A percentile compares a stretch with the other conserved stretches of the same genome.
These are phyloP conservation scores for Sapria himalayana DNA, from an alignment of 345 rosid species.

Conservation along the genomic window DNA sequence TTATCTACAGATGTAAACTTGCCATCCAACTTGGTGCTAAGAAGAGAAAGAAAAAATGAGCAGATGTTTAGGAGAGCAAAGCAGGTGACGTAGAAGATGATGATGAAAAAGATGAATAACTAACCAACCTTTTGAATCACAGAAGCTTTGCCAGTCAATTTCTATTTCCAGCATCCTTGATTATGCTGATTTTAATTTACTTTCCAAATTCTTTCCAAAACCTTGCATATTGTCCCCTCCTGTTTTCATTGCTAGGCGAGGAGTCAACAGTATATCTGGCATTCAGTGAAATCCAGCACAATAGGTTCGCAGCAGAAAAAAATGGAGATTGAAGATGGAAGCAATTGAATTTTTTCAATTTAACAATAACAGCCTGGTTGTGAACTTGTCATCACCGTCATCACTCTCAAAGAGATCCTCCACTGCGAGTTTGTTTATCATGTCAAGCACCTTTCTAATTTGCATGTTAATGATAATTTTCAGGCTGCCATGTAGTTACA, in stretches of 20 bases:
- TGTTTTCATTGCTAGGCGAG: too few species aligned
- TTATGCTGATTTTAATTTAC: slow-evolving; percentile 86
- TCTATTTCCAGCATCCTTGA: slow-evolving; percentile 90
- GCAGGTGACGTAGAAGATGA: neutral
- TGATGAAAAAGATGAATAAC: neutral
- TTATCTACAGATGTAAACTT: slow-evolving; percentile 83
- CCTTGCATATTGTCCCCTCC: too few species aligned
- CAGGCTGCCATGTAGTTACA: slow-evolving; percentile 84
- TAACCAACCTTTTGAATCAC: slow-evolving; percentile 57
- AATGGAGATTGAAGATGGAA: too few species aligned
- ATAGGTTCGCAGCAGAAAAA: too few species aligned
- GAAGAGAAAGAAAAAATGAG: slow-evolving; percentile 4
- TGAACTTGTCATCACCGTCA: too few species aligned
- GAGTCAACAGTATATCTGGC: too few species aligned
- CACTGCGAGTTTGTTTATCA: slow-evolving; percentile 74
- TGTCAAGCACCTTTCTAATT: slow-evolving; percentile 84
- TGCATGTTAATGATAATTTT: slow-evolving; percentile 94
- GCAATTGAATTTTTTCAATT: too few species aligned
- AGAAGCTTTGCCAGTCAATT: slow-evolving; percentile 88
- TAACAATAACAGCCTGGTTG: too few species aligned
- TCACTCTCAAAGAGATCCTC: slow-evolving; percentile 74
- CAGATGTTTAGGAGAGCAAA: neutral
- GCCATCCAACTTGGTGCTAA: slow-evolving; percentile 83
- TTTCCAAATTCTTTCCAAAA: too few species aligned
- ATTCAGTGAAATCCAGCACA: too few species aligned